These are phyloP conservation scores for Phytophthora multivora DNA, from an alignment of 352 stramenopile genomes.

Conservation along the genomic window DNA sequence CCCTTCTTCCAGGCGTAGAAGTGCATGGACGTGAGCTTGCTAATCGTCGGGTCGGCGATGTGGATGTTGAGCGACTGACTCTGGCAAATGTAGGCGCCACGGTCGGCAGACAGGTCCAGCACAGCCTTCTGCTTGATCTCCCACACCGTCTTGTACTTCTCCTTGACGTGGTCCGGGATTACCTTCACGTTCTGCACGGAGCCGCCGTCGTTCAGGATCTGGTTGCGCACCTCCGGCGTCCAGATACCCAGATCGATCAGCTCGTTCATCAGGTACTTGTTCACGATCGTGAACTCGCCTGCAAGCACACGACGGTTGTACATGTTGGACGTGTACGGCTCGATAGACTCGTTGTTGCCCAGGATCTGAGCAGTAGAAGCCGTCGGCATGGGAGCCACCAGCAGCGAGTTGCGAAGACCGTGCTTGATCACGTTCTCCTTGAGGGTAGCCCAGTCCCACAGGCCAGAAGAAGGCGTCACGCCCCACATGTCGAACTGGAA, in stretches of 20 bases:
- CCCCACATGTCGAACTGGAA: conserved; percentile 99
- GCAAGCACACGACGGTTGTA: conserved; percentile 99
- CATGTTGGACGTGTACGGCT: conserved; percentile 99
- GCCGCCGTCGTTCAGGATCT: conserved; percentile 97
- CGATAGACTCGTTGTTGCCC: conserved; percentile 99
- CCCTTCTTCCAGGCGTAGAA: conserved; percentile 99
- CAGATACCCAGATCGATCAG: conserved; percentile 96
- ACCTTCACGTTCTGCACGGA: conserved; percentile 93
- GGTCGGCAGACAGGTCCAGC: conserved; percentile 98
- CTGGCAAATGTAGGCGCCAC: conserved; percentile 98
- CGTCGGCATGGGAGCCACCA: conserved; percentile 99
- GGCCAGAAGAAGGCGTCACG: conserved; percentile 89
- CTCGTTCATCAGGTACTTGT: conserved; percentile 99
- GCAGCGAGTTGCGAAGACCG: conserved; percentile 98
- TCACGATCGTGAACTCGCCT: conserved; percentile 99
- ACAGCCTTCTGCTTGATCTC: conserved; percentile 99
- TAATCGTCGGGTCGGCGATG: conserved; percentile 97
- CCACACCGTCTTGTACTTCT: conserved; percentile 99
- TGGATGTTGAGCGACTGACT: conserved; percentile 98
- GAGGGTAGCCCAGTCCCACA: conserved; percentile 96
- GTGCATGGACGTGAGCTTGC: conserved; percentile 99
- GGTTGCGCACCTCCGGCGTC: conserved; percentile 97
- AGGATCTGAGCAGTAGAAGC: conserved; percentile 99
- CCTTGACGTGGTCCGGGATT: conserved; percentile 86
- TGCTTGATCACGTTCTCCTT: conserved; percentile 94